Conservation (phyloP, 1,139 yeast genomes). For the Protomyces gravidus region DNA sequence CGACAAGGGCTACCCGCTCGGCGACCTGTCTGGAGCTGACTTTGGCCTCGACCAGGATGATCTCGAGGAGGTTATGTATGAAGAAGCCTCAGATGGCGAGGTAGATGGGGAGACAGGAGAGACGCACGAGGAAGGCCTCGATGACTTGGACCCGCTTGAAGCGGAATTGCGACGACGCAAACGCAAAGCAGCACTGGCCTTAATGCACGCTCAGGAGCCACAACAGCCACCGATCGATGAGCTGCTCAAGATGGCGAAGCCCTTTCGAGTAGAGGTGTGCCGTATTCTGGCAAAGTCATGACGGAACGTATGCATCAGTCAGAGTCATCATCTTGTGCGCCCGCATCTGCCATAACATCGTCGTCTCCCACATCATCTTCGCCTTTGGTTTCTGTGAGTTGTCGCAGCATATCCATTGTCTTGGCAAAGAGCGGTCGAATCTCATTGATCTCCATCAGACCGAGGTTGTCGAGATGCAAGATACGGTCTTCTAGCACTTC, state of each 20-base stretch:
- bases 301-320: not conserved
- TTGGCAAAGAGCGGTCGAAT: slow-evolving; percentile 72
- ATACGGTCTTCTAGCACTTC: slow-evolving; percentile 74
- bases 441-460: slow-evolving; percentile 81
- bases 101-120: slow-evolving; percentile 31
- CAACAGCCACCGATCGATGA: slow-evolving; percentile 32
- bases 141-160: slow-evolving; percentile 33
- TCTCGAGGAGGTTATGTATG: slow-evolving; percentile 50
- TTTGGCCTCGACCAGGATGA: slow-evolving; percentile 62
- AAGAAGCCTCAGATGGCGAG: slow-evolving; percentile 31
- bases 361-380: slow-evolving; percentile 12
- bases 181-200: slow-evolving; percentile 19
- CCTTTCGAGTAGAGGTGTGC: slow-evolving; percentile 7
- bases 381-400: slow-evolving; percentile 27
- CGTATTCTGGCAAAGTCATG: slow-evolving; percentile 13
- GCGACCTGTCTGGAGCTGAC: slow-evolving; percentile 49
- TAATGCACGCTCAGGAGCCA: slow-evolving; percentile 33
- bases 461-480: slow-evolving; percentile 75
- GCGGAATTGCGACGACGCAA: slow-evolving; percentile 33
- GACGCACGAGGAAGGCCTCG: slow-evolving; percentile 29
- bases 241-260: slow-evolving; percentile 32
- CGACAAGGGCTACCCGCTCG: slow-evolving; percentile 43
- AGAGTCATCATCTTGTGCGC: slow-evolving; percentile 7
- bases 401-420: slow-evolving; percentile 72
- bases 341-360: slow-evolving; percentile 4